Conservation (phyloP, 1,284 basidiomycete genomes). For the Apiotrichum domesticum region DNA sequence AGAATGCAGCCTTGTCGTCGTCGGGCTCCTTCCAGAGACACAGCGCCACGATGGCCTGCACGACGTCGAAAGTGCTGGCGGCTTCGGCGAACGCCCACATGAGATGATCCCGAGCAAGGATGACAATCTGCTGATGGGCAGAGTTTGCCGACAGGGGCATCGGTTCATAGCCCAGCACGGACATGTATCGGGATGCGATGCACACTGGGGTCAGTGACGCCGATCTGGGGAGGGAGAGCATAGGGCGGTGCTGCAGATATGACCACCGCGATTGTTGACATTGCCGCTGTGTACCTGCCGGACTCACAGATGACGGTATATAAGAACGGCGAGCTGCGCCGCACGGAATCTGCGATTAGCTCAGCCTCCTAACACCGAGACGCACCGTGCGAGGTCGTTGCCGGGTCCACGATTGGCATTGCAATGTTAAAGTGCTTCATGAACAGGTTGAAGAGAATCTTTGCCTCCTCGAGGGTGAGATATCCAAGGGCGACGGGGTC, state of each 20-base stretch:
- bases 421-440: slow-evolving; percentile 26
- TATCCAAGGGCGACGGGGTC: slow-evolving; percentile 30
- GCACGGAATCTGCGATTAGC: slow-evolving; percentile 20
- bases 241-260: too few relatives aligned
- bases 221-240: too few relatives aligned
- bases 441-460: slow-evolving; percentile 29
- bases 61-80: slow-evolving; percentile 23
- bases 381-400: slow-evolving; percentile 22
- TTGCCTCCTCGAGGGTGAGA: slow-evolving; percentile 26
- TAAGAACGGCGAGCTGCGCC: slow-evolving; percentile 27
- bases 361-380: not conserved
- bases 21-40: slow-evolving; percentile 36
- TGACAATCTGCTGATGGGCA: slow-evolving; percentile 32
- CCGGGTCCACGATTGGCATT: slow-evolving; percentile 27
- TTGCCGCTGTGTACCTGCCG: too few relatives aligned
- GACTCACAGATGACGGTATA: slow-evolving; percentile 31
- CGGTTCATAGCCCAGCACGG: slow-evolving; percentile 10
- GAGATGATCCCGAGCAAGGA: slow-evolving; percentile 30
- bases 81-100: slow-evolving; percentile 34
- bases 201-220: slow-evolving; percentile 13
- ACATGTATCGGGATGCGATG: slow-evolving; percentile 30
- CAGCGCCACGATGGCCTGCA: slow-evolving; percentile 28
- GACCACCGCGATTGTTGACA: too few relatives aligned
- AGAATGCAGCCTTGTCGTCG: slow-evolving; percentile 36
- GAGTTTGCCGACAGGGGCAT: slow-evolving; percentile 23